These are phyloP conservation scores for Fusarium pseudocircinatum DNA, from an alignment of 2,329 filamentous ascomycete genomes.

Conservation along the genomic window DNA sequence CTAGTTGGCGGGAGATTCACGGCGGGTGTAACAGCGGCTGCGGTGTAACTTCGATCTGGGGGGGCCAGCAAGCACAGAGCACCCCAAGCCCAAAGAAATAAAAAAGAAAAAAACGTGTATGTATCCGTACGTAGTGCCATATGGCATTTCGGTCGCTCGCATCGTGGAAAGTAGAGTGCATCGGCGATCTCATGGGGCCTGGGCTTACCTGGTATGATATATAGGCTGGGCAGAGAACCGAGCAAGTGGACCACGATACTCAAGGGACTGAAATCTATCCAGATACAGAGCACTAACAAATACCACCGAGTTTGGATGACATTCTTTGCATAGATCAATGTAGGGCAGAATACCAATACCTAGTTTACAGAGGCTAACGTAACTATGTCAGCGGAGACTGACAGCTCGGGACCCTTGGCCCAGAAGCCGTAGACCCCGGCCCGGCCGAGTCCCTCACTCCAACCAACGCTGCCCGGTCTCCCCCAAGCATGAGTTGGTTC, in stretches of 20 bases:
- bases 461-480: not conserved
- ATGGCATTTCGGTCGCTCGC: not conserved
- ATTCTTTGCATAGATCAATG: not conserved
- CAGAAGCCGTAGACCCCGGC: constrained; percentile 16
- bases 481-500: not conserved
- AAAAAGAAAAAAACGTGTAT: not conserved
- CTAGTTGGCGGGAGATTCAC: constrained; percentile 27
- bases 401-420: constrained; percentile 3
- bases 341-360: not conserved
- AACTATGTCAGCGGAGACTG: constrained; percentile 14
- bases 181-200: constrained; percentile 14
- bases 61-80: not conserved
- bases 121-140: not conserved
- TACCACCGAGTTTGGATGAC: not conserved
- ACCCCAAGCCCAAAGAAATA: not conserved
- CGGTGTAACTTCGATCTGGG: constrained; percentile 34
- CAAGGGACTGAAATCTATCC: not conserved
- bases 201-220: constrained; percentile 13
- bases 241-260: not conserved
- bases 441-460: not conserved
- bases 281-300: not conserved
- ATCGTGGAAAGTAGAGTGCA: not conserved
- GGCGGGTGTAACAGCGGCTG: constrained; percentile 28
- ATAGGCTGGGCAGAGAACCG: not conserved
- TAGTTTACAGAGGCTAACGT: not conserved